These are phyloP conservation scores for Collybiopsis luxurians DNA, from an alignment of 768 basidiomycete species.

Conservation along the genomic window DNA sequence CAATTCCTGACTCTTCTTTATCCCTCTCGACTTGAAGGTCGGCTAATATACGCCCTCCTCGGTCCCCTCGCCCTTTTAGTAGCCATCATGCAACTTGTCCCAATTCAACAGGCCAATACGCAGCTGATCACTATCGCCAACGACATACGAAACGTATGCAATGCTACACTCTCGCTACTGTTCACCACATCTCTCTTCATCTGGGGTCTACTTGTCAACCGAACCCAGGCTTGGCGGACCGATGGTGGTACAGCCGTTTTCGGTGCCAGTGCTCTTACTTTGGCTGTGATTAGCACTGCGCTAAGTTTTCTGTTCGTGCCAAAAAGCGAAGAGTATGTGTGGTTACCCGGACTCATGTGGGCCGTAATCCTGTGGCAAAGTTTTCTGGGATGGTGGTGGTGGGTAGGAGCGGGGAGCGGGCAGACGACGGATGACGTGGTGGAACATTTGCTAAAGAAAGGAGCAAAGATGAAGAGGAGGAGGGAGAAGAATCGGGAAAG, in stretches of 20 bases:
- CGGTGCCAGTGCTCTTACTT: constrained; percentile 75
- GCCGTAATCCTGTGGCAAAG: constrained; percentile 95
- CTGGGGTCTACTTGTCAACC: constrained; percentile 92
- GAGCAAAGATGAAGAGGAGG: constrained; percentile 35
- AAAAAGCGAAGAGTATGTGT: constrained; percentile 79
- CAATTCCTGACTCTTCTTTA: constrained; percentile 95
- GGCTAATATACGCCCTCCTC: constrained; percentile 81
- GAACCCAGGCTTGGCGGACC: constrained; percentile 89
- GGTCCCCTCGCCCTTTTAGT: constrained; percentile 86
- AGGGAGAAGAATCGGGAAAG: constrained; percentile 39
- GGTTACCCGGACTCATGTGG: constrained; percentile 90
- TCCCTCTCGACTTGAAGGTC: constrained; percentile 84
- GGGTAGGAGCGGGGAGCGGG: constrained; percentile 92
- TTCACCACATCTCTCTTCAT: constrained; percentile 88
- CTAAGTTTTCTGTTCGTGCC: constrained; percentile 90
- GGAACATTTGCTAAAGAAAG: constrained; percentile 55
- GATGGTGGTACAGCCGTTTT: constrained; percentile 97
- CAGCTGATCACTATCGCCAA: constrained; percentile 54
- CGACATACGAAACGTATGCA: constrained; percentile 90
- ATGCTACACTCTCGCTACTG: constrained; percentile 92
- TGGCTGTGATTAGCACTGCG: constrained; percentile 81
- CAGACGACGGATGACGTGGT: constrained; percentile 39
- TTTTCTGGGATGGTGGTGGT: constrained; percentile 99
- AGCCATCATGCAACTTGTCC: constrained; percentile 80
- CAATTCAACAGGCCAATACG: constrained; percentile 45